A percentile compares a stretch with the other conserved stretches of the same genome.
phyloP scores from a whole-genome alignment of 805 yeast genomes.

The Yarrowia sp. region DNA sequence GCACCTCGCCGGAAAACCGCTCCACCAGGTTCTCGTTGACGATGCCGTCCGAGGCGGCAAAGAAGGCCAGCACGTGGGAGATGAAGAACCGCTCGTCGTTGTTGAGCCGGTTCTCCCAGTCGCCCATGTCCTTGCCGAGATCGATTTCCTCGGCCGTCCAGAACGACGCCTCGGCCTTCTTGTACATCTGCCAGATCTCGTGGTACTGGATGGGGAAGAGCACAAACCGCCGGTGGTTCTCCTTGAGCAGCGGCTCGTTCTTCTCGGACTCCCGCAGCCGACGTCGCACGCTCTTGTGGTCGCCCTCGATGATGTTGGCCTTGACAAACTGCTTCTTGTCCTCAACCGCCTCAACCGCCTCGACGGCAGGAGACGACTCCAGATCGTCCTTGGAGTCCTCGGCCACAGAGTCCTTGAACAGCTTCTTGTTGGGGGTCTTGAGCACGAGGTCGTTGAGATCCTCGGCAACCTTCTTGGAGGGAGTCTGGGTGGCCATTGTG shows the following conservation, averaged over 20 bases:
- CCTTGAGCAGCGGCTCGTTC: conserved; percentile 85
- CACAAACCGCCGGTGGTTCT: conserved; percentile 88
- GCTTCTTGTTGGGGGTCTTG: conserved; percentile 54
- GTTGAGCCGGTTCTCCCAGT: conserved; percentile 89
- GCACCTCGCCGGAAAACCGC: conserved; percentile 96
- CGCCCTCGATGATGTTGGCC: conserved; percentile 25
- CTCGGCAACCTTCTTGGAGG: conserved; percentile 68
- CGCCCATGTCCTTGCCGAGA: conserved; percentile 85
- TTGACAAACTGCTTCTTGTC: conserved; percentile 39
- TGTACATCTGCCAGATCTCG: conserved; percentile 98
- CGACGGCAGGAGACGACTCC: conserved; percentile 20
- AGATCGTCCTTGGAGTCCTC: conserved; percentile 50
- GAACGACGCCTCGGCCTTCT: conserved; percentile 98
- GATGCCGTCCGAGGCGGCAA: conserved; percentile 98
- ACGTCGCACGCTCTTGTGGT: conserved; percentile 28
- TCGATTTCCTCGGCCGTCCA: conserved; percentile 99
- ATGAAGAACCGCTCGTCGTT: conserved; percentile 93
- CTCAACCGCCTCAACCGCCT: conserved; percentile 44
- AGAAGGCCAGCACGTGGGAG: conserved; percentile 93
- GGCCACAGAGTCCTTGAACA: conserved; percentile 55
- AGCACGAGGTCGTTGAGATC: conserved; percentile 63
- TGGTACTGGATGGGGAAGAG: conserved; percentile 95
- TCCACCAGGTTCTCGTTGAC: conserved; percentile 98
- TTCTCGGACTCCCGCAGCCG: conserved; percentile 35
- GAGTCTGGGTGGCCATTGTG: conserved; percentile 56